Conservation (phyloP, 2,329 filamentous ascomycete species). For the Tothia fuscella region DNA sequence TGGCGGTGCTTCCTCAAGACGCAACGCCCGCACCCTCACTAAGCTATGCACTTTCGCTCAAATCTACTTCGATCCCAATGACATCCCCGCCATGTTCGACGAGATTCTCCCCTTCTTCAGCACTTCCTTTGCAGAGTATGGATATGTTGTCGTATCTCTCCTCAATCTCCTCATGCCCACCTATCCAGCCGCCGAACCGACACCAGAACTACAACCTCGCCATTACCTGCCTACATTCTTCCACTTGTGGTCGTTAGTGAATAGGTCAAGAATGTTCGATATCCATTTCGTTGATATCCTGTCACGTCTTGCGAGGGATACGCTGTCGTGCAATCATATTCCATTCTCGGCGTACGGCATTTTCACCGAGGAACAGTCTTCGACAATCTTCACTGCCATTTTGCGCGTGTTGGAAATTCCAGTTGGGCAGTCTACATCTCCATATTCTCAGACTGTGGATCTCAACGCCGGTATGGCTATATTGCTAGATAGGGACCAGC, state of each 20-base stretch:
- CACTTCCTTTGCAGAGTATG: conserved; percentile 81
- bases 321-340: conserved; percentile 60
- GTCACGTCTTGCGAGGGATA: conserved; percentile 77
- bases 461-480: conserved; percentile 70
- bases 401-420: conserved; percentile 87
- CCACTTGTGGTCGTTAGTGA: conserved; percentile 90
- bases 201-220: conserved; percentile 68
- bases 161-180: conserved; percentile 85
- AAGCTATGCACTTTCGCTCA: conserved; percentile 87
- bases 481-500: conserved; percentile 81
- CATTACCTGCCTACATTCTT: conserved; percentile 90
- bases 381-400: conserved; percentile 84
- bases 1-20: conserved; percentile 44
- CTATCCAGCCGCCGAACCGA: conserved; percentile 57
- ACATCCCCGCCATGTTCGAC: conserved; percentile 59
- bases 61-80: conserved; percentile 80
- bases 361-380: conserved; percentile 83
- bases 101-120: conserved; percentile 58
- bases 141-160: conserved; percentile 81
- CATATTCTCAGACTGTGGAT: conserved; percentile 73
- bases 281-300: conserved; percentile 80
- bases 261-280: conserved; percentile 78
- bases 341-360: conserved; percentile 79
- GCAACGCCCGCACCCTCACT: conserved; percentile 61
- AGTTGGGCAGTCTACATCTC: conserved; percentile 87